Evolutionary conservation across 2,329 filamentous ascomycete species (phyloP), one percentile per base, ranked within the genome.

Genomic region (Elsinoe necatrix): DNA sequence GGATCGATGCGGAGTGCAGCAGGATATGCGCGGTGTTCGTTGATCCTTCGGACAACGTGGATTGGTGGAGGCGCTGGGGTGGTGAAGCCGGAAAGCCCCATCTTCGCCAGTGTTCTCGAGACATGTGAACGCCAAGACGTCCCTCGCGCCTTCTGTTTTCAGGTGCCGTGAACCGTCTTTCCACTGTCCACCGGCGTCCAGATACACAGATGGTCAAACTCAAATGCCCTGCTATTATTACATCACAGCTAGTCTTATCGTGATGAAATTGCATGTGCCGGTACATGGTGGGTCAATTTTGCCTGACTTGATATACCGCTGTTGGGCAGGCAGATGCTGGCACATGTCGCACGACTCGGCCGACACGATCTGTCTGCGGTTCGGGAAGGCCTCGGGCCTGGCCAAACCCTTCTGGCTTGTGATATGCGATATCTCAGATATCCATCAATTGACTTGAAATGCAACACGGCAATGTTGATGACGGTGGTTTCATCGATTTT

Each of bases 91-190:
- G 41, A 18, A 43, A 43, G 41, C 41, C 41, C 41, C 41, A 45
- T 45, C 25, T 45, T 45, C 41, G 41, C 41, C n/a, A n/a, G n/a
- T 25, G 9, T 21, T 23, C 41, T 45, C 41, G 41, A 45, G 41
- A 27, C 50, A 54, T 54, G 50, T 54, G 50, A 54, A 54, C 37
- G 52, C 52, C 52, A 55, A 55, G 52, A 18, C 52, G 11, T 27
- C 12, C 50, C 29, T 54, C 34, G 50, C 47, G 47, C 47, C 31
- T 34, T 35, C 21, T 39, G 31, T 34, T 37, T 41, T 54, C 35
- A n/a, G 23, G 50, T 39, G 12, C 50, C 45, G 29, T 25, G 45
- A 31, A 50, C 45, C 45, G 25, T 11, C 16, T 4, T 31, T 50
- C 45, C 7, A 20, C 16, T 25, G 25, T 16, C 23, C 11, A 50